Base-by-base conservation (phyloP, 2,329 filamentous ascomycete species). In the Ophiostoma australiae region DNA sequence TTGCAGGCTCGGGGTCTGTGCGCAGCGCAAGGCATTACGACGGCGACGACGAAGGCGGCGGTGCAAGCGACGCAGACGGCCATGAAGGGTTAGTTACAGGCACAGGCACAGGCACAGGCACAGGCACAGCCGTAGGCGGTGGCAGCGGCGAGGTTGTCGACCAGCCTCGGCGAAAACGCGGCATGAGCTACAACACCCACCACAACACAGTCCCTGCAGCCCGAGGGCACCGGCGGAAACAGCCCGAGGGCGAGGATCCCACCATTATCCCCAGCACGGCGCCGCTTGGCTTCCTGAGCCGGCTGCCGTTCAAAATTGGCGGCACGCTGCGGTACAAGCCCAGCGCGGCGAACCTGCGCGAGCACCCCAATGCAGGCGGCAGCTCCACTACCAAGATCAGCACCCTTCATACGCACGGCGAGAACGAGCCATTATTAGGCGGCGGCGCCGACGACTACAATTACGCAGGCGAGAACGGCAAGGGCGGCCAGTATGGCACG, bases 181-280 rank as follows among this genome's bases (percentile, higher is more conserved):
- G 89, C 55, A 97, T 97, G 94, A 97, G 90, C 80, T 98, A 97
- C 79, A 92, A 92, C 55, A 91, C 91, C n/a, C 35, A 67, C n/a
- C 35, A 97, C 79, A 92, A 92, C 55, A 91, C 91, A 23, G 23
- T 44, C 13, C 66, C 66, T n/a, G 23, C 37, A 8, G 41, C 23
- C 44, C 84, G 84, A 85, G 33, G 81, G 8, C n/a, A 23, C 33
- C 71, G 71, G 35, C 67, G 52, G 8, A 71, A 70, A 17, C n/a
- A n/a, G 7, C 41, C 76, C 7, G 78, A 75, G 68, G 79, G 84
- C 83, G 81, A 93, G 81, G 93, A 97, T 77, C 91, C 93, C 11
- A 96, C 92, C 4, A 88, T 97, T n/a, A 96, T 97, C 69, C 93
- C 93, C 0, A 92, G 90, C 76, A 94, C 92, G 4, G 92, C 91